Evolutionary conservation across 805 yeast species (phyloP).

Genomic region (Wickerhamiella spandovensis): DNA sequence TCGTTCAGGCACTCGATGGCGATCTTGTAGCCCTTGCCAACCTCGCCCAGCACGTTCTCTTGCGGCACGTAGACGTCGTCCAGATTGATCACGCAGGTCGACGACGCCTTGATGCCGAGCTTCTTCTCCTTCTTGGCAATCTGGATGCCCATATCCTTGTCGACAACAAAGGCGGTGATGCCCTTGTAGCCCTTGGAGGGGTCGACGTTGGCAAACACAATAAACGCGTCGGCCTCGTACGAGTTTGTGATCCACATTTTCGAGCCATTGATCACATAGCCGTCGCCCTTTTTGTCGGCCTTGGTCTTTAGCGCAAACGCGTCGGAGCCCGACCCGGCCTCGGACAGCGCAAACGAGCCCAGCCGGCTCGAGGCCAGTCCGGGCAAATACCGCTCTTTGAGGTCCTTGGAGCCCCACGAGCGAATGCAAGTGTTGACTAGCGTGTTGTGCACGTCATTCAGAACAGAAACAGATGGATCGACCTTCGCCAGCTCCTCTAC

Average conservation of each 20-base stretch:
- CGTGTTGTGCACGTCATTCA: constrained; percentile 35
- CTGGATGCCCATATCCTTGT: constrained; percentile 28
- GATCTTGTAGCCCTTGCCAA: constrained; percentile 33
- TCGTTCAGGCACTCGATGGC: constrained; percentile 33
- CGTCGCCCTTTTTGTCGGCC: constrained; percentile 28
- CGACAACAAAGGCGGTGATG: constrained; percentile 32
- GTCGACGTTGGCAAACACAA: constrained; percentile 30
- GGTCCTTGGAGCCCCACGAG: constrained; percentile 26
- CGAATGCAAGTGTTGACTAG: constrained; percentile 31
- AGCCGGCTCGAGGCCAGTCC: constrained; percentile 25
- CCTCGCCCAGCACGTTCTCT: constrained; percentile 30
- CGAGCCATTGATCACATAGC: constrained; percentile 29
- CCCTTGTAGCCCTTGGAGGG: constrained; percentile 32
- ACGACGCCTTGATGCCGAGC: constrained; percentile 32
- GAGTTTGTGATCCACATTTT: constrained; percentile 37
- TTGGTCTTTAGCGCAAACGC: constrained; percentile 31
- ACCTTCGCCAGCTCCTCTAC: constrained; percentile 34
- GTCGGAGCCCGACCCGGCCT: constrained; percentile 31
- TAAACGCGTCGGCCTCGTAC: constrained; percentile 30
- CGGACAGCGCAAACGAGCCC: constrained; percentile 31
- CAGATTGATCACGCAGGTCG: constrained; percentile 30
- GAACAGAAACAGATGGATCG: constrained; percentile 30
- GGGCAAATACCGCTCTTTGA: constrained; percentile 30
- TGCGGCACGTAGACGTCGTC: constrained; percentile 31
- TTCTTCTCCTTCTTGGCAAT: constrained; percentile 34